Base-by-base conservation (phyloP, 1,139 yeast genomes). In the Suhomyces bokatorum region DNA sequence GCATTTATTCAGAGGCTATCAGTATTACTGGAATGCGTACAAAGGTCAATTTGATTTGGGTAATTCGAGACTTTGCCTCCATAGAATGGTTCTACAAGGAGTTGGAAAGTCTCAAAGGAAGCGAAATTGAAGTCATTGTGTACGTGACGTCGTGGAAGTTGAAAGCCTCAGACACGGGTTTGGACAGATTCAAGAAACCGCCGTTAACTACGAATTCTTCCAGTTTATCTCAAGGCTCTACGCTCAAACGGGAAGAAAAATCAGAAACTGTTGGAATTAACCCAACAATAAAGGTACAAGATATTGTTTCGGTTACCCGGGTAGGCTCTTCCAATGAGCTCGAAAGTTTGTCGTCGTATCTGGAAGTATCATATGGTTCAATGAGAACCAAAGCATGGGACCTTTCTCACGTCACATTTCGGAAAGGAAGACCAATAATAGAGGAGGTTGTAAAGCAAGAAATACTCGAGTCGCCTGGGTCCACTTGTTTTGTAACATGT, bases 401-500 rank as follows among this genome's bases (percentile, higher is more conserved):
- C 31, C 57, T 64, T 2, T 47, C 54, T 1, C 47, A 46, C 45
- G 52, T 69, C 10, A 47, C 51, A 3, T 66, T 69, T 50, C 55
- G 49, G 39, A 59, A 57, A 33, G 70, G 69, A 2, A 61, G 75
- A 47, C 75, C 75, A 4, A 42, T 49, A 16, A 55, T 69, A 44
- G 56, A 58, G 13, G 54, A 49, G 0, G 37, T 67, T 10, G 64
- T 69, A 1, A 45, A 49, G 15, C 43, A 53, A 11, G 67, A 66
- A 45, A 52, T 66, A 7, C 50, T 50, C 6, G 64, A 63, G 38
- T 57, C 46, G 6, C 32, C 40, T 1, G 42, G 47, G 2, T 66
- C 81, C 0, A 57, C 75, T 16, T 75, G 77, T 7, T 69, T 73
- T 50, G 69, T 75, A 15, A 64, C 74, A 1, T 77, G 82, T 58